phyloP scores from a whole-genome alignment of 2,329 filamentous ascomycete species.

The Hypomyces rosellus region DNA sequence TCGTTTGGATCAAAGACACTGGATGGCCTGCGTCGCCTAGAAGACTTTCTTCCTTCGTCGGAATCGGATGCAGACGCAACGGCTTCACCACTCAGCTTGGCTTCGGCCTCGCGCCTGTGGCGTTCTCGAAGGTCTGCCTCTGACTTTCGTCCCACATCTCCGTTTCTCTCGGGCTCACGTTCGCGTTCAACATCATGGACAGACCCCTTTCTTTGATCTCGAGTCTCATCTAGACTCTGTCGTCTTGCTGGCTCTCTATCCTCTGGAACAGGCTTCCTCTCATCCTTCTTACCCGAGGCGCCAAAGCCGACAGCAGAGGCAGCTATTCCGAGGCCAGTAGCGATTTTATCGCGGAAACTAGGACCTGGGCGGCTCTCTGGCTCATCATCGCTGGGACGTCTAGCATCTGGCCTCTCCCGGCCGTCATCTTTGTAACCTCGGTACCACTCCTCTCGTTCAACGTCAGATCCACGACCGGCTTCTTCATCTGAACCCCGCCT shows the following conservation, averaged over 20 bases:
- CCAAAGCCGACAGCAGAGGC: constrained; percentile 42
- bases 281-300: constrained; percentile 31
- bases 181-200: constrained; percentile 10
- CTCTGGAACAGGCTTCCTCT: constrained; percentile 31
- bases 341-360: constrained; percentile 42
- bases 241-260: constrained; percentile 22
- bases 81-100: constrained; percentile 31
- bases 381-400: constrained; percentile 27
- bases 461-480: constrained; percentile 19
- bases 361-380: constrained; percentile 31
- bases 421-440: constrained; percentile 23
- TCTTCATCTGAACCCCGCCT: neutral
- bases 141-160: constrained; percentile 11
- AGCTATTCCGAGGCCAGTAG: constrained; percentile 41
- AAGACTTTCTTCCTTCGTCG: constrained; percentile 32
- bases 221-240: constrained; percentile 23
- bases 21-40: constrained; percentile 33
- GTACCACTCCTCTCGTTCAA: constrained; percentile 24
- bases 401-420: constrained; percentile 25
- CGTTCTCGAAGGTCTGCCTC: constrained; percentile 21
- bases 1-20: constrained; percentile 48
- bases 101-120: constrained; percentile 33
- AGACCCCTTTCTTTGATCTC: neutral
- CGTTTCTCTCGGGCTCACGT: constrained; percentile 15
- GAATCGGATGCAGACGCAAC: constrained; percentile 33